Percentiles rank a stretch among this genome's conserved stretches.
Conservation (phyloP, 805 yeast genomes). For the Metschnikowia arizonensis region DNA sequence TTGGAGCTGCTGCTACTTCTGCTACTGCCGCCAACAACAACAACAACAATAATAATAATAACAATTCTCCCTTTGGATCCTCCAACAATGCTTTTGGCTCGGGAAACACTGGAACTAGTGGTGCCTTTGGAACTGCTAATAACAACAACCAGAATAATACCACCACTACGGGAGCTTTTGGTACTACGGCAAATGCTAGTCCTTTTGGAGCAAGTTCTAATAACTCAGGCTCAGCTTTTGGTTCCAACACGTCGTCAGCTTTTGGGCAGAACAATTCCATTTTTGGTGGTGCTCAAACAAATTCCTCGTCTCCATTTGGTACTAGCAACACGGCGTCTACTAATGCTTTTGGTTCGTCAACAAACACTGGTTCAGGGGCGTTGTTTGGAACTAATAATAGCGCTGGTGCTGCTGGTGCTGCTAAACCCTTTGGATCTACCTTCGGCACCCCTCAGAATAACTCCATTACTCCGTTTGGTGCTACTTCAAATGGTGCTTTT, state of each 20-base stretch:
- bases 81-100: conserved; percentile 17
- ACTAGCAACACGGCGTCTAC: conserved; percentile 15
- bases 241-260: conserved; percentile 21
- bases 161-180: conserved; percentile 13
- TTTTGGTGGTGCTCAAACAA: conserved; percentile 21
- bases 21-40: too few relatives aligned
- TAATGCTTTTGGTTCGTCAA: conserved; percentile 17
- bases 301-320: conserved; percentile 19
- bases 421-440: conserved; percentile 17
- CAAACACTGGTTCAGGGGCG: conserved; percentile 9
- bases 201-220: conserved; percentile 17
- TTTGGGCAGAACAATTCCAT: conserved; percentile 24
- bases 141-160: too few relatives aligned
- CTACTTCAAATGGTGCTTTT: conserved; percentile 20
- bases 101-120: conserved; percentile 16
- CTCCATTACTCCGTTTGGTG: conserved; percentile 20
- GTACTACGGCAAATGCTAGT: conserved; percentile 7
- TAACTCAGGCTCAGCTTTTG: conserved; percentile 38
- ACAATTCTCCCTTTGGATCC: conserved; percentile 19
- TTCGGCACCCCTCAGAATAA: conserved; percentile 22
- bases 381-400: conserved; percentile 14
- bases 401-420: conserved; percentile 11
- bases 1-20: conserved; percentile 10
- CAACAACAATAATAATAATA: too few relatives aligned
- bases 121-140: conserved; percentile 30